Conservation (phyloP, 495 filamentous ascomycete genomes). For the Neurospora intermedia region DNA sequence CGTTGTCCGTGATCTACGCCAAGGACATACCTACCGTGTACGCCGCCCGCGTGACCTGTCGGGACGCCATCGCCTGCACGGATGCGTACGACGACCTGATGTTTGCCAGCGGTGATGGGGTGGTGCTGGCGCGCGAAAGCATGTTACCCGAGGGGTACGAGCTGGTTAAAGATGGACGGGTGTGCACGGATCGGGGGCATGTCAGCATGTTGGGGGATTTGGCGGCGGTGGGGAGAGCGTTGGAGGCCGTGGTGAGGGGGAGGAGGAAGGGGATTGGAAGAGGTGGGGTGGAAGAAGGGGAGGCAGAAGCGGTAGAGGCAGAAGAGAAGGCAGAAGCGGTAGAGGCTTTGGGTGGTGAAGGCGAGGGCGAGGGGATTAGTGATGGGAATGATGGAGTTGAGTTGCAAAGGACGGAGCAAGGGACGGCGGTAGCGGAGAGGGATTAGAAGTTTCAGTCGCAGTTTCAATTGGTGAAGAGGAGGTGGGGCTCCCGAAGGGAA, state of each 20-base stretch:
- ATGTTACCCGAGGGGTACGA: constrained; percentile 79
- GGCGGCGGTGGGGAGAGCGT: constrained; percentile 64
- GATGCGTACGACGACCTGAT: constrained; percentile 83
- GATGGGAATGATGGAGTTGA: background rate
- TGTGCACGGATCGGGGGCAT: constrained; percentile 77
- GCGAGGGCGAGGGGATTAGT: background rate
- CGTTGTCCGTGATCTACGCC: constrained; percentile 75
- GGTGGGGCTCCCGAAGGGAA: background rate
- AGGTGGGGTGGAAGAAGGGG: constrained; percentile 22
- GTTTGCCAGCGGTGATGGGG: constrained; percentile 82
- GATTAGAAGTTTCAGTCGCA: background rate
- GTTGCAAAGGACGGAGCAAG: background rate
- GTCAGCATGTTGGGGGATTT: constrained; percentile 79
- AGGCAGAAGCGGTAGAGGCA: background rate
- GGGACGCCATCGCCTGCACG: constrained; percentile 52
- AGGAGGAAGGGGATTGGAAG: constrained; percentile 59
- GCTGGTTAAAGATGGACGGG: constrained; percentile 55
- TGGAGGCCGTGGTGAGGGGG: constrained; percentile 54
- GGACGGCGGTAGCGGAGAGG: background rate
- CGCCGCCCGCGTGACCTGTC: constrained; percentile 58
- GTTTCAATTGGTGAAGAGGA: background rate
- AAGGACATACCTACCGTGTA: constrained; percentile 79
- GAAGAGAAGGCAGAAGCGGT: background rate
- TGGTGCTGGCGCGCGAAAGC: constrained; percentile 49
- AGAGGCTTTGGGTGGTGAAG: background rate